Base-by-base conservation (phyloP, 1,284 basidiomycete species). In the Apiotrichum gracile region DNA sequence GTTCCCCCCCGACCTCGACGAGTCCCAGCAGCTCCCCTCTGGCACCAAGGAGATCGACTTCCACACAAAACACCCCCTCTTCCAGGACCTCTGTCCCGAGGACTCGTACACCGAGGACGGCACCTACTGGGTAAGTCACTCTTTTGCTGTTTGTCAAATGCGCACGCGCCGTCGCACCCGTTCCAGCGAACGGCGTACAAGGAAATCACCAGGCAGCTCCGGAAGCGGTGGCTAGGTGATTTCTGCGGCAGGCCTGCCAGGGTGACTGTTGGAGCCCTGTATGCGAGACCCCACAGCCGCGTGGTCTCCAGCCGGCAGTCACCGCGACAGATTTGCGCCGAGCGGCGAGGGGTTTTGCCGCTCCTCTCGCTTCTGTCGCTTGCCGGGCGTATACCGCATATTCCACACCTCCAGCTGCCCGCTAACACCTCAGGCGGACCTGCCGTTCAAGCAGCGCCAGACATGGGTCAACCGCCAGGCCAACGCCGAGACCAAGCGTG, bases 401-500 rank as follows among this genome's bases (percentile, higher is more conserved):
- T n/a, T n/a, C n/a, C n/a, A n/a, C n/a, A n/a, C n/a, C n/a, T n/a
- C n/a, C n/a, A n/a, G n/a, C n/a, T n/a, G n/a, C n/a, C n/a, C 33
- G 37, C 37, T 22, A 9, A 38, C 34, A 22, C 26, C 17, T 8
- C 54, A 70, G 69, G 73, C 73, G 41, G 73, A 75, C 51, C 53
- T 75, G 40, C 67, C 69, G 24, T 64, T 62, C 39, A 60, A 50
- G 6, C 61, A 71, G 49, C 63, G 74, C 31, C 62, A 66, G 27
- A 45, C 31, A 13, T 81, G 77, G 73, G 69, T 78, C 58, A 76
- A 76, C 64, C 45, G 49, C 1, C 77, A 80, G 65, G 61, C 64
- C 44, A 77, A 75, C 57, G 65, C 56, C 12, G 79, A 80, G 64
- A 62, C 74, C 14, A 66, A 63, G 46, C 69, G 77, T 40, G 80